A percentile compares a stretch with the other conserved stretches of the same genome.
Evolutionary conservation across 768 basidiomycete genomes (phyloP).

Genomic region (Boletus reticuloceps): DNA sequence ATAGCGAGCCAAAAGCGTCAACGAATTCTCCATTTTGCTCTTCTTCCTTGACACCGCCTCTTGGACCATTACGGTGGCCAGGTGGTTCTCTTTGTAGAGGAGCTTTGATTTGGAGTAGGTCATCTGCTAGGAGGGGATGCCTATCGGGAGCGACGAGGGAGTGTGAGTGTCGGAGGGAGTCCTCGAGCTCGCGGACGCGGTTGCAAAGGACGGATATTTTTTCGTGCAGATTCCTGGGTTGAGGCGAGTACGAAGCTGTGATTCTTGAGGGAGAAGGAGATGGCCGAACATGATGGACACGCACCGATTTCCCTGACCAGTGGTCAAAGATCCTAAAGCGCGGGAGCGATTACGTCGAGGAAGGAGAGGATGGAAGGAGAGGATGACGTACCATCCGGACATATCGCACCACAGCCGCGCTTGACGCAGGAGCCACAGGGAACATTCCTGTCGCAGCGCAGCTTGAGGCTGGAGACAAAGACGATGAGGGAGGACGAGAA

Average conservation of each 20-base stretch:
- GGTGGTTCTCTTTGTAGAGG: constrained; percentile 69
- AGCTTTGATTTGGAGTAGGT: constrained; percentile 71
- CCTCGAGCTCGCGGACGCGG: constrained; percentile 77
- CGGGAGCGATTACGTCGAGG: constrained; percentile 18
- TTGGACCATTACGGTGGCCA: constrained; percentile 36
- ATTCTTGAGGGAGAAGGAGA: not conserved
- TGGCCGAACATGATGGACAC: constrained; percentile 7
- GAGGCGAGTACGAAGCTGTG: constrained; percentile 74
- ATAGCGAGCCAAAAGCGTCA: constrained; percentile 79
- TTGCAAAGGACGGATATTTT: constrained; percentile 73
- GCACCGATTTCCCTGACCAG: constrained; percentile 79
- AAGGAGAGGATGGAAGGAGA: constrained; percentile 8
- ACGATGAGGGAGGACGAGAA: not conserved
- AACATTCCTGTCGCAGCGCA: constrained; percentile 65
- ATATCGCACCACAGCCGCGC: constrained; percentile 77
- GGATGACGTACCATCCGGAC: constrained; percentile 62
- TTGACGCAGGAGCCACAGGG: constrained; percentile 82
- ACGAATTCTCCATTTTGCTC: constrained; percentile 65
- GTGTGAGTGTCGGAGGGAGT: constrained; percentile 61
- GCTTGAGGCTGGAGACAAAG: constrained; percentile 23
- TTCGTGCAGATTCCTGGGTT: constrained; percentile 77
- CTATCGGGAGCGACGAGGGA: constrained; percentile 52
- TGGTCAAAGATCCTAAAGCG: constrained; percentile 66
- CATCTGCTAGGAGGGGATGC: constrained; percentile 70
- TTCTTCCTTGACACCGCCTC: constrained; percentile 53